Evolutionary conservation across 2,329 filamentous ascomycete genomes (phyloP).

Genomic region (Fusarium pilosicola): DNA sequence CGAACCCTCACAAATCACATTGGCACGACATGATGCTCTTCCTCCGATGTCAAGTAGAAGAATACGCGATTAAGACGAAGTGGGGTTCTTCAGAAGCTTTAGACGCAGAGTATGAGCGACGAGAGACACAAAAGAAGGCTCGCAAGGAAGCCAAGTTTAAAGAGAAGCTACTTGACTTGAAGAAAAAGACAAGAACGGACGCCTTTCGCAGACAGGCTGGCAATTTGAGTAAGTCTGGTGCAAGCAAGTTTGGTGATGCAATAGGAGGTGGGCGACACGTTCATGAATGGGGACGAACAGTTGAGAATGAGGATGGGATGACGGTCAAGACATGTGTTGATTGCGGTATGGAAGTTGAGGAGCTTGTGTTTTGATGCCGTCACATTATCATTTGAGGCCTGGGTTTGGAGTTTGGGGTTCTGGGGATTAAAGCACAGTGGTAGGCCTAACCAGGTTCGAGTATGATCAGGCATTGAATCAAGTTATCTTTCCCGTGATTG

Average conservation of each 20-base stretch:
- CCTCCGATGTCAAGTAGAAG: conserved; percentile 91
- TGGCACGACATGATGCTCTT: conserved; percentile 99
- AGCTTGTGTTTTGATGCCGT: conserved; percentile 66
- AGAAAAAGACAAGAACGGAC: conserved; percentile 92
- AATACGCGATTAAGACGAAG: conserved; percentile 88
- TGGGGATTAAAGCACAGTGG: no score
- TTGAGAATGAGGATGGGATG: conserved; percentile 77
- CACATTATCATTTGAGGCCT: neutral
- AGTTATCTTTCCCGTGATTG: neutral
- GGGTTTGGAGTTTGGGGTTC: neutral
- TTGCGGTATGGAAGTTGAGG: conserved; percentile 83
- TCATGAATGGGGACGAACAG: conserved; percentile 83
- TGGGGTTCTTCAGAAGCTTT: conserved; percentile 90
- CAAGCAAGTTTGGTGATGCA: conserved; percentile 78
- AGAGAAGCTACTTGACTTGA: conserved; percentile 86
- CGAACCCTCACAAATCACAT: conserved; percentile 94
- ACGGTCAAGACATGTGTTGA: conserved; percentile 81
- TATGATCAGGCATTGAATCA: neutral
- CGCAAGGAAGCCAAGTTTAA: conserved; percentile 93
- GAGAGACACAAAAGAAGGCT: conserved; percentile 82
- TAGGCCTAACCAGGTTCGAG: neutral
- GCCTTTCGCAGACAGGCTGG: conserved; percentile 80
- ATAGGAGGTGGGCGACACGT: conserved; percentile 79
- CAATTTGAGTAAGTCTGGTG: conserved; percentile 62
- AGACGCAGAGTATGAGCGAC: conserved; percentile 86